A percentile compares a stretch with the other conserved stretches of the same genome.
These are phyloP conservation scores for Pelargonium fulgidum DNA, from an alignment of 441 rosid genomes.

Conservation along the genomic window DNA sequence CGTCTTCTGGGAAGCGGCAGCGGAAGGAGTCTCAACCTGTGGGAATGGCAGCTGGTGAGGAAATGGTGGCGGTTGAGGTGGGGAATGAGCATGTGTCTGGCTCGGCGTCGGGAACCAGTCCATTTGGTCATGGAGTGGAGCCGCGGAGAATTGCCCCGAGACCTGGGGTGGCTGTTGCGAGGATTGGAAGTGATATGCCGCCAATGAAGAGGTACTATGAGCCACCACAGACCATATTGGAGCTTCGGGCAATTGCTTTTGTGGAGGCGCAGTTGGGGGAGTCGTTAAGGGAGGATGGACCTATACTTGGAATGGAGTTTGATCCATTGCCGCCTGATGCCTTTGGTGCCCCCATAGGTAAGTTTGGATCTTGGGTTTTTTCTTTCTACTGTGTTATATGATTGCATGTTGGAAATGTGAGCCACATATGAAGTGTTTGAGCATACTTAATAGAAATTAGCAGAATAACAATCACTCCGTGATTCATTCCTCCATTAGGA, in stretches of 20 bases:
- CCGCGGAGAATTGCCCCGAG: conserved; percentile 25
- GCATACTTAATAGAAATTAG: not conserved
- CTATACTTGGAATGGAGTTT: conserved; percentile 90
- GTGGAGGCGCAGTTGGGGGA: conserved; percentile 96
- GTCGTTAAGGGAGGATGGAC: conserved; percentile 94
- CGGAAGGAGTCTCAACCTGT: conserved; percentile 35
- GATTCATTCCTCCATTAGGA: not conserved
- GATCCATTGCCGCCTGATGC: conserved; percentile 98
- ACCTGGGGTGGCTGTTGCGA: conserved; percentile 30
- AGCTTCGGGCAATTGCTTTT: conserved; percentile 74
- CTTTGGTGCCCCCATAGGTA: conserved; percentile 81
- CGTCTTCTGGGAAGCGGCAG: conserved; percentile 40
- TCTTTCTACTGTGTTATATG: not conserved
- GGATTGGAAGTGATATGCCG: conserved; percentile 40
- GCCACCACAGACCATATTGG: conserved; percentile 56
- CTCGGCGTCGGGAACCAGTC: conserved; percentile 64
- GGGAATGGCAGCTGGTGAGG: conserved; percentile 26
- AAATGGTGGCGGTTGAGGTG: conserved; percentile 35
- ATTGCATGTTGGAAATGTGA: conserved; percentile 9
- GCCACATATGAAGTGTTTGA: not conserved
- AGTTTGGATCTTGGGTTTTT: conserved; percentile 1
- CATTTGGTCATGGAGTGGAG: conserved; percentile 37
- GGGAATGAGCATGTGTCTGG: conserved; percentile 50
- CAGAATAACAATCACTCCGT: not conserved
- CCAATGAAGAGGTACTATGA: conserved; percentile 48